Conservation (phyloP, 495 filamentous ascomycete species). For the Aspergillus saccharolyticus region DNA sequence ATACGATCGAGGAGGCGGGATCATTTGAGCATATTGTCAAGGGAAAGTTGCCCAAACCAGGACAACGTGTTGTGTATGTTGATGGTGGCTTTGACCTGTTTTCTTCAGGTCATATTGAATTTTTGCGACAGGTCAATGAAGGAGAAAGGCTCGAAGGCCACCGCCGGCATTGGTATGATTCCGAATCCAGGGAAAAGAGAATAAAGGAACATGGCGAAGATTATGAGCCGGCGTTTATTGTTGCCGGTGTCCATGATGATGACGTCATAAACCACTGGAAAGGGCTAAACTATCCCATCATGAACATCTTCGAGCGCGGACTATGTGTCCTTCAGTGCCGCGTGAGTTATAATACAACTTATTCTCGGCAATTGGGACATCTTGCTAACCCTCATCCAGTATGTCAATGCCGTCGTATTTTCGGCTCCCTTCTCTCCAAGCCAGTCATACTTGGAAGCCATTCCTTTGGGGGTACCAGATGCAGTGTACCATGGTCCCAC, state of each 20-base stretch:
- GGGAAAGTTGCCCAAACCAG: conserved; percentile 61
- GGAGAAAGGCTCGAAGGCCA: conserved; percentile 63
- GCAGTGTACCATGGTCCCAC: conserved; percentile 95
- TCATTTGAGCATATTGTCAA: conserved; percentile 58
- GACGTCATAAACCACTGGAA: conserved; percentile 92
- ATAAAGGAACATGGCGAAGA: conserved; percentile 57
- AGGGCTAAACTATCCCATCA: conserved; percentile 96
- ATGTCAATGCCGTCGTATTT: conserved; percentile 81
- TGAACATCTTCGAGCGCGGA: conserved; percentile 96
- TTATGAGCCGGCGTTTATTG: conserved; percentile 75
- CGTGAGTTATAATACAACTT: conserved; percentile 43
- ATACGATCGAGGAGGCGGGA: conserved; percentile 47
- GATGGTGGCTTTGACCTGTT: conserved; percentile 98
- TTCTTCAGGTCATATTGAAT: conserved; percentile 93
- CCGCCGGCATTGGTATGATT: conserved; percentile 67
- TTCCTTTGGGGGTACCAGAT: conserved; percentile 71
- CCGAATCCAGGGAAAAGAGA: conserved; percentile 55
- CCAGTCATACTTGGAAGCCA: conserved; percentile 62
- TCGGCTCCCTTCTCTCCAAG: conserved; percentile 83
- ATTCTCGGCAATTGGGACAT: conserved; percentile 10
- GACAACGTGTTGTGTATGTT: conserved; percentile 86
- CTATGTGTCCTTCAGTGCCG: conserved; percentile 93
- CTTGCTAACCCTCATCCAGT: conserved; percentile 47
- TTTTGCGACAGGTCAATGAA: conserved; percentile 68
- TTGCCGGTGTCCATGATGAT: conserved; percentile 92